A percentile compares a stretch with the other conserved stretches of the same genome.
Conservation (phyloP, 148 eudicot genomes). For the Diospyros lotus region DNA sequence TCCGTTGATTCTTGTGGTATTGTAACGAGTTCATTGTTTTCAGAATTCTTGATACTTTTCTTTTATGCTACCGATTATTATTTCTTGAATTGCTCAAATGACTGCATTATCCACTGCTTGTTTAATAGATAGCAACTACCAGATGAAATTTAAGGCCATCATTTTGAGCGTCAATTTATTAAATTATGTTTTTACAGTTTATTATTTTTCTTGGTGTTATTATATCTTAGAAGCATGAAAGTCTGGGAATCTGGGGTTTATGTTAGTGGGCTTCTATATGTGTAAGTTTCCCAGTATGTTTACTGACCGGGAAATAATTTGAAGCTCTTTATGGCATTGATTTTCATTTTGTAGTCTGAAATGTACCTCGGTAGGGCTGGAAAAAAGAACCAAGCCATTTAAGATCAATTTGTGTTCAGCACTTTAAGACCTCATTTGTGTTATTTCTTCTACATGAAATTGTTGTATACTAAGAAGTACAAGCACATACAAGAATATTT, state of each 20-base stretch:
- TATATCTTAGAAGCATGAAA: constrained; percentile 1
- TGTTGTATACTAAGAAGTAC: too few relatives aligned
- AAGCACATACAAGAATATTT: too few relatives aligned
- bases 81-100: background rate
- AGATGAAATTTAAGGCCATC: background rate
- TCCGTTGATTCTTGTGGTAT: background rate
- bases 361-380: background rate
- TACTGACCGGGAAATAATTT: background rate
- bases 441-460: too few relatives aligned
- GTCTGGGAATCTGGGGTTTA: background rate
- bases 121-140: too few relatives aligned
- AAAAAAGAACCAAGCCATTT: too few relatives aligned
- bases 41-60: background rate
- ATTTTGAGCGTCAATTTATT: background rate
- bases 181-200: background rate
- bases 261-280: background rate
- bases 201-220: background rate
- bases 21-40: background rate
- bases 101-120: too few relatives aligned
- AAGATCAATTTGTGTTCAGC: too few relatives aligned
- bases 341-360: too few relatives aligned
- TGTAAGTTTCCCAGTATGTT: background rate
- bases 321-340: background rate
- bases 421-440: too few relatives aligned
- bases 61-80: background rate